These are phyloP conservation scores for Penicillium cosmopolitanum DNA, from an alignment of 495 filamentous ascomycete species.

Conservation along the genomic window DNA sequence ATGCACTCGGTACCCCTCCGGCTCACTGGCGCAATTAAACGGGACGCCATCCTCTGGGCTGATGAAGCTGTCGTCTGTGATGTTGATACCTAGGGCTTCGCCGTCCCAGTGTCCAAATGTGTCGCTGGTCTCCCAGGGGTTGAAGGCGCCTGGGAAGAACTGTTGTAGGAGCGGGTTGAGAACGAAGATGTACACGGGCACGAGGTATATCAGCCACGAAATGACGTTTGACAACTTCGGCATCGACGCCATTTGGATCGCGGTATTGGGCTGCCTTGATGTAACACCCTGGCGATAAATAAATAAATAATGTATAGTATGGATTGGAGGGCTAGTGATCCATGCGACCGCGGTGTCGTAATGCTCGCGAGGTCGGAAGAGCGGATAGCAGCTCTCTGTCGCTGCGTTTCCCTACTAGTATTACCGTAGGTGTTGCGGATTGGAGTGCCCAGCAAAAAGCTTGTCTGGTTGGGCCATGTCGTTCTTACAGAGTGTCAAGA, in stretches of 20 bases:
- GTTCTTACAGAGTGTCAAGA: slow-evolving; percentile 7
- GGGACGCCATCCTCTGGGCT: slow-evolving; percentile 36
- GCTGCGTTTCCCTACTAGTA: not conserved
- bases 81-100: slow-evolving; percentile 26
- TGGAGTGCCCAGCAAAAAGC: not conserved
- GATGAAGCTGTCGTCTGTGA: slow-evolving; percentile 39
- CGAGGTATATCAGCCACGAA: slow-evolving; percentile 43
- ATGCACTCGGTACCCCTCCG: slow-evolving; percentile 39
- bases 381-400: not conserved
- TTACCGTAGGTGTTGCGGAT: not conserved
- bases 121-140: slow-evolving; percentile 12
- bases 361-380: not conserved
- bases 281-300: slow-evolving; percentile 2
- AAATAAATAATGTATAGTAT: slow-evolving; percentile 3
- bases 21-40: slow-evolving; percentile 30
- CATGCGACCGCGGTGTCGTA: slow-evolving; percentile 1
- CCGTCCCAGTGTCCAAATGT: slow-evolving; percentile 27
- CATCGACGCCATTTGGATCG: slow-evolving; percentile 25
- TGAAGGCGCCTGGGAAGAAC: slow-evolving; percentile 12
- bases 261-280: not conserved
- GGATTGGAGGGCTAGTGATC: not conserved
- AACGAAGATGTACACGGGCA: slow-evolving; percentile 46
- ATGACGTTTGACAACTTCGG: slow-evolving; percentile 38
- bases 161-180: slow-evolving; percentile 27
- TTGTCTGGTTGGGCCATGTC: slow-evolving; percentile 10